Evolutionary conservation across 768 basidiomycete genomes (phyloP), one percentile per base, ranked within the genome.

Genomic region (Termitomyces titanicus): DNA sequence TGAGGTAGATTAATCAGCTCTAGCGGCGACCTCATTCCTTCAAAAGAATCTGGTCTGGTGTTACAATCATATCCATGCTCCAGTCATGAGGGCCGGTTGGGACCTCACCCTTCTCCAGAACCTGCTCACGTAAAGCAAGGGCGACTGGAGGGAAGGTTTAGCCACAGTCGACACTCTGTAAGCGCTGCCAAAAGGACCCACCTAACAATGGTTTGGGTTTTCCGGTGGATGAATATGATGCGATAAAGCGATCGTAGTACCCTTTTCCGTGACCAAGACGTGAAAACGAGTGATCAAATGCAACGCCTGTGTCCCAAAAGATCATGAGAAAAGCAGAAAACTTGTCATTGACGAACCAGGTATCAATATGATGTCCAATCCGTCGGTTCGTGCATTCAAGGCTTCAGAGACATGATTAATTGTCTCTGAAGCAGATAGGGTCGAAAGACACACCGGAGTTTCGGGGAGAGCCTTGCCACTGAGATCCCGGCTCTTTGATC

Each of bases 231-330:
- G 73, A 66, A 56, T 89, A 90, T 1, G 75, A 67, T 3, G 82
- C 69, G 34, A 92, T 73, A 69, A 89, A 92, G 13, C 78, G 75
- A 70, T 92, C 90, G 61, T 92, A 92, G 70, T 88, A 91, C 6
- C 90, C 90, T 67, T 88, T 92, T 22, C 90, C 89, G 60, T 91
- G 88, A 10, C 90, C 90, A 27, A 92, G 77, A 29, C 90, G 83
- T 46, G 83, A 83, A 51, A 86, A 66, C 15, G 79, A 78, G 39
- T 72, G 74, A 70, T 92, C 89, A 61, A 92, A 92, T 10, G 86
- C 90, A 45, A 92, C 79, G 40, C 87, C 90, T 87, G 33, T 43
- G 22, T 15, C 12, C 7, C 17, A 66, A 34, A 1, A 24, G 42
- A 31, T 24, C n/a, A 53, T 35, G 2, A 37, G 35, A 20, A 18